These are phyloP conservation scores for Fusarium sp. DNA, from an alignment of 2,329 filamentous ascomycete genomes.

Conservation along the genomic window DNA sequence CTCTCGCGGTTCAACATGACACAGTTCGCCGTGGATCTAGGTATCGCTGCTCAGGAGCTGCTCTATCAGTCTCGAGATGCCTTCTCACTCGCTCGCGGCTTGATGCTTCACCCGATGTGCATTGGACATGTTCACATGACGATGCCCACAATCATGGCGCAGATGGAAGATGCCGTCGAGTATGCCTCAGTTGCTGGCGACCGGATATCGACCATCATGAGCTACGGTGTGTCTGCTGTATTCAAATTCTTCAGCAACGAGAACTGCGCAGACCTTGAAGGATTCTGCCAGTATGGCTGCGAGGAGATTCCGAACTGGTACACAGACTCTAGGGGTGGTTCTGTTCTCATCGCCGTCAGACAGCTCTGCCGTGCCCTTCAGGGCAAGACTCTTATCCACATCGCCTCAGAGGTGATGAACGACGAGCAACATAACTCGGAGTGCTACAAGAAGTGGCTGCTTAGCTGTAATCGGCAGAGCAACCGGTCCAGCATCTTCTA, in stretches of 20 bases:
- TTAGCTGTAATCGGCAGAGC: conserved; percentile 65
- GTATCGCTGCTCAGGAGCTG: conserved; percentile 71
- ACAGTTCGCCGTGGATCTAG: conserved; percentile 74
- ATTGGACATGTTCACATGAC: conserved; percentile 77
- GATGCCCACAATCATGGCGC: conserved; percentile 67
- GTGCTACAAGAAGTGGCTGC: conserved; percentile 71
- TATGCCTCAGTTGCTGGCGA: conserved; percentile 76
- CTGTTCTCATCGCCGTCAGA: conserved; percentile 73
- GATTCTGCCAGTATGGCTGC: conserved; percentile 77
- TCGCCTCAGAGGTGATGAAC: conserved; percentile 69
- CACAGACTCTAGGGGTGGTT: conserved; percentile 77
- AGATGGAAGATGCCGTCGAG: conserved; percentile 75
- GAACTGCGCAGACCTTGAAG: conserved; percentile 76
- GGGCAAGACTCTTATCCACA: conserved; percentile 73
- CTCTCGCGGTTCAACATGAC: conserved; percentile 79
- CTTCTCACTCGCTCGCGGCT: conserved; percentile 75
- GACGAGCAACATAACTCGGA: conserved; percentile 74
- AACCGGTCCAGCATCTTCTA: conserved; percentile 76
- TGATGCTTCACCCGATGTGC: conserved; percentile 77
- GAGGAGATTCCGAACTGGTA: conserved; percentile 81
- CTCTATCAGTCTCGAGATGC: conserved; percentile 72
- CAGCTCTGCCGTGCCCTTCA: conserved; percentile 78
- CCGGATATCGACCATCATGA: conserved; percentile 77
- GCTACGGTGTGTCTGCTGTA: conserved; percentile 74
- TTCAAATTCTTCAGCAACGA: conserved; percentile 78